Conservation (phyloP, 371 early-diverging fungal species). For the Mucor irregularis region DNA sequence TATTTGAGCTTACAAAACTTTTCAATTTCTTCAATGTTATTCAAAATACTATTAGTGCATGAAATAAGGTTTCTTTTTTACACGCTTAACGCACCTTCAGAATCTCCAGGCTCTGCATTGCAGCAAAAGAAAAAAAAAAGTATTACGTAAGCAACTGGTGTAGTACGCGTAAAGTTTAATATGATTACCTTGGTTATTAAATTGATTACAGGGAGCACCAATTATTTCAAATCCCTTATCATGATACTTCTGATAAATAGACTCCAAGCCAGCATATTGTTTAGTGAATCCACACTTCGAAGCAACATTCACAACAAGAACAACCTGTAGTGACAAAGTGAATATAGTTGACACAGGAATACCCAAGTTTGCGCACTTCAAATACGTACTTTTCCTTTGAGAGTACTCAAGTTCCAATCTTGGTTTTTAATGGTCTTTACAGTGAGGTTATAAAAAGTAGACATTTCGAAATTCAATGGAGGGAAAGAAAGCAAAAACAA, state of each 20-base stretch:
- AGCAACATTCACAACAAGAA: conserved; percentile 94
- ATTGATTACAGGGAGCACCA: conserved; percentile 93
- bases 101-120: conserved; percentile 53
- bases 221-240: conserved; percentile 75
- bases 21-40: conserved; percentile 12
- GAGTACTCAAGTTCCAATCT: conserved; percentile 41
- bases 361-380: not conserved
- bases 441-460: conserved; percentile 37
- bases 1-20: conserved; percentile 53
- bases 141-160: not conserved
- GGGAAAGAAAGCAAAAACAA: not conserved
- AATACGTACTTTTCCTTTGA: conserved; percentile 41
- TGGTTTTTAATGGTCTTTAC: conserved; percentile 43
- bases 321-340: conserved; percentile 53
- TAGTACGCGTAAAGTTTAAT: too few species aligned
- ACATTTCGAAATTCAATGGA: not conserved
- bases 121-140: not conserved
- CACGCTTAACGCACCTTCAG: too few species aligned
- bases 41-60: not conserved
- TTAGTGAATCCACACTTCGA: conserved; percentile 93
- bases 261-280: conserved; percentile 83
- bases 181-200: conserved; percentile 72
- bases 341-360: not conserved
- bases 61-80: not conserved
- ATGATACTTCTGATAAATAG: conserved; percentile 79